Evolutionary conservation across 2,329 filamentous ascomycete species (phyloP).

Genomic region (Gaeumannomyces tritici): DNA sequence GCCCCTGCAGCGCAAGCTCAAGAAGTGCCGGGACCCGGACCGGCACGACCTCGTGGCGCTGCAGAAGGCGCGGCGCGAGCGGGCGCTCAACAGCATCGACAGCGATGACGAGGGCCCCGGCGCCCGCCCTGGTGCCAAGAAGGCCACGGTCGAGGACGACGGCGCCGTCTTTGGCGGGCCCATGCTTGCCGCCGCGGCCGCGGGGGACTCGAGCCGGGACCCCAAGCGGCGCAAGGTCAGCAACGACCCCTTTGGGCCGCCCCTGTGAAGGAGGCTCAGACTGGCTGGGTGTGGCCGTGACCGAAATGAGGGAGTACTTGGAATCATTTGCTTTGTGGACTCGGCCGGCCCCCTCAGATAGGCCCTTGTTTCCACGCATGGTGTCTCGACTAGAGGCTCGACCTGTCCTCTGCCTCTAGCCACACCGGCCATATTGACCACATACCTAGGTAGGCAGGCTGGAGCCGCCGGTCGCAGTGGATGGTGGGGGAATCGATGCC

Average conservation of each 20-base stretch:
- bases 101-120: conserved; percentile 4
- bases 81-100: conserved; percentile 26
- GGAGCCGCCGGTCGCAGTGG: background rate
- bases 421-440: background rate
- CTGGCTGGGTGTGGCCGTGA: background rate
- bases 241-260: conserved; percentile 36
- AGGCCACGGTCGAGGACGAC: conserved; percentile 24
- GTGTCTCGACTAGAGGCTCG: background rate
- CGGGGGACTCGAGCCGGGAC: conserved; percentile 20
- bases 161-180: conserved; percentile 34
- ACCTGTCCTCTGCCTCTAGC: background rate
- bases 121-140: conserved; percentile 17
- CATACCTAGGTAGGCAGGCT: background rate
- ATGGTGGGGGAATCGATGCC: background rate
- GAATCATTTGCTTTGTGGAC: too few species aligned
- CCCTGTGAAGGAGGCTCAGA: conserved; percentile 23
- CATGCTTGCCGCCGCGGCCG: conserved; percentile 8
- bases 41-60: conserved; percentile 62
- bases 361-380: background rate
- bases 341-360: background rate
- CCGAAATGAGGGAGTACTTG: background rate
- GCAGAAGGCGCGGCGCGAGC: conserved; percentile 53
- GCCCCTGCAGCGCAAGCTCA: conserved; percentile 58
- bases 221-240: conserved; percentile 36
- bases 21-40: conserved; percentile 64